Percentiles rank a stretch among this genome's conserved stretches.
Evolutionary conservation across 2,329 filamentous ascomycete species (phyloP).

Genomic region (Aspergillus luchuensis): DNA sequence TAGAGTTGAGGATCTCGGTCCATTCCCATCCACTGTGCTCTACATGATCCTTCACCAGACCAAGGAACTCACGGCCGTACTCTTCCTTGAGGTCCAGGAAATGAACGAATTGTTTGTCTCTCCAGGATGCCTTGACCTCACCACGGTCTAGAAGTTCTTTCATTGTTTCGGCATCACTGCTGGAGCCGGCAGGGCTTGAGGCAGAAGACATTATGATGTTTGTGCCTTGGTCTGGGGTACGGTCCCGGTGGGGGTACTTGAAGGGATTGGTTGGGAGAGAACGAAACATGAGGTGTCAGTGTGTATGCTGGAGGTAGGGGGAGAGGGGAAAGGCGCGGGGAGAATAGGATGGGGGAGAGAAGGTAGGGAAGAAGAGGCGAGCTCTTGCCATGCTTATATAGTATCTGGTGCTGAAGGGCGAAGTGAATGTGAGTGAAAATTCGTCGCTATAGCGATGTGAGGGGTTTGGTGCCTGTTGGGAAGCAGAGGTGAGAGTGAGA

Average conservation of each 20-base stretch:
- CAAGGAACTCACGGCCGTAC: constrained; percentile 21
- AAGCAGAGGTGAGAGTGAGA: too few species aligned
- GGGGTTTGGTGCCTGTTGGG: not conserved
- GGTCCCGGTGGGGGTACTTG: not conserved
- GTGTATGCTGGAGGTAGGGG: too few species aligned
- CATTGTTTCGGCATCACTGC: constrained; percentile 13
- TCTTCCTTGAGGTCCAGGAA: constrained; percentile 27
- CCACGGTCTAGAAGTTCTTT: constrained; percentile 17
- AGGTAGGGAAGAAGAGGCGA: not conserved
- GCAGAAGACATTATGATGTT: not conserved
- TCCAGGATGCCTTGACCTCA: constrained; percentile 13
- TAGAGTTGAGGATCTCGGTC: constrained; percentile 13
- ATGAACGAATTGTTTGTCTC: constrained; percentile 23
- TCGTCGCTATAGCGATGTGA: not conserved
- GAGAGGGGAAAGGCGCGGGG: not conserved
- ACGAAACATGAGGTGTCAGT: not conserved
- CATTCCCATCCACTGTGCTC: constrained; percentile 11
- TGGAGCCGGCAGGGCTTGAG: not conserved
- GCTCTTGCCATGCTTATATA: not conserved
- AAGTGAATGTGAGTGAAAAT: not conserved
- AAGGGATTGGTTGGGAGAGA: not conserved
- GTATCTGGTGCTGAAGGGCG: not conserved
- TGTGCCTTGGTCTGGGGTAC: not conserved
- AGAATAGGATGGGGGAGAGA: not conserved
- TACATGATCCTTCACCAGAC: constrained; percentile 15